Percentiles rank a stretch among this genome's conserved stretches.
phyloP scores from a whole-genome alignment of 306 rosid species.

The Morella rubra region DNA sequence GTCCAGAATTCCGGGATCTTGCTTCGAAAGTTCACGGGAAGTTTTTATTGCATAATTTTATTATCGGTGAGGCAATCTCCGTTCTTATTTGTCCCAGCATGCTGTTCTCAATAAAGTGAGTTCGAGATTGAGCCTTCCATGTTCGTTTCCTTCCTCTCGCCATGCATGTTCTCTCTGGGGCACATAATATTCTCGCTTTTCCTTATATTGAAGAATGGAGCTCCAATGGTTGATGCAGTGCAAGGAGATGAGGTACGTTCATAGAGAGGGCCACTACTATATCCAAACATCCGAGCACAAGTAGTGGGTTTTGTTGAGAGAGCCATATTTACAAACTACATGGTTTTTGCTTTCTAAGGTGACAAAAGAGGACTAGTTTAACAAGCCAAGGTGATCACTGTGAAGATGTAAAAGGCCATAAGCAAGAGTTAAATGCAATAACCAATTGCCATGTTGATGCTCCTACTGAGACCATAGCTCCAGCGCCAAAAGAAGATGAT shows the following conservation, averaged over 20 bases:
- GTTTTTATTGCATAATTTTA: background rate
- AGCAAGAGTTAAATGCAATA: background rate
- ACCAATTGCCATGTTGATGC: background rate
- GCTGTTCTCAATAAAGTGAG: background rate
- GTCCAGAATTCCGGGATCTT: background rate
- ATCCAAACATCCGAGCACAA: constrained; percentile 2
- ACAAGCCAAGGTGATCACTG: background rate
- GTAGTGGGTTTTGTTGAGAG: background rate
- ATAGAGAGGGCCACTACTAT: background rate
- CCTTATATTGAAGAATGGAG: background rate
- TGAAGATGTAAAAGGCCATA: background rate
- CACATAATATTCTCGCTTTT: too few species aligned
- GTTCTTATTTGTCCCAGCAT: background rate
- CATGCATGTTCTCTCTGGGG: background rate
- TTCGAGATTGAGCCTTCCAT: background rate
- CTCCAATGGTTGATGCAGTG: background rate
- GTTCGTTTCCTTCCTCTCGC: background rate
- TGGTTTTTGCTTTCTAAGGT: constrained; percentile 3
- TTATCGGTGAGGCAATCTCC: background rate
- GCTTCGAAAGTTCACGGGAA: background rate
- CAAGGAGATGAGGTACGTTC: background rate
- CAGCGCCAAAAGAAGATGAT: constrained; percentile 5
- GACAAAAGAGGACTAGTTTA: constrained; percentile 1
- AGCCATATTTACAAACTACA: background rate
- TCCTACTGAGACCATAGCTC: background rate